phyloP scores from a whole-genome alignment of 202 grass and related monocot genomes.

The Brachypodium distachyon region DNA sequence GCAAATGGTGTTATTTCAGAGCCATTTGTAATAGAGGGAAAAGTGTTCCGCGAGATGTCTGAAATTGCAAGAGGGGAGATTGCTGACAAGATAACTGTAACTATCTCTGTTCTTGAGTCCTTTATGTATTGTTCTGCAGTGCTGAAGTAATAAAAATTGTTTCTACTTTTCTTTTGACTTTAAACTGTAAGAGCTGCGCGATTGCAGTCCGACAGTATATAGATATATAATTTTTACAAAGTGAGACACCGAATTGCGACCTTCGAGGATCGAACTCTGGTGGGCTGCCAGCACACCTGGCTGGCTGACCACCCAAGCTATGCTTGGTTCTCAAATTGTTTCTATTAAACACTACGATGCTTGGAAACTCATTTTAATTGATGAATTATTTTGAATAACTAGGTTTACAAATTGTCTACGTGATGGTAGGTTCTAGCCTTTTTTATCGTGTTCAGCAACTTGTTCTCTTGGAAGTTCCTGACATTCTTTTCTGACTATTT shows the following conservation, averaged over 20 bases:
- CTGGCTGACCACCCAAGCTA: too few species aligned
- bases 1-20: conserved; percentile 30
- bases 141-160: neutral
- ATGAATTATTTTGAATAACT: conserved; percentile 5
- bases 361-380: neutral
- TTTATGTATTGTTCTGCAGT: neutral
- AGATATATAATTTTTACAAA: too few species aligned
- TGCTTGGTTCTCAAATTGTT: too few species aligned
- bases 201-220: too few species aligned
- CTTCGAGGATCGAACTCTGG: too few species aligned
- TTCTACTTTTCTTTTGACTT: too few species aligned
- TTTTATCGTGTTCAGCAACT: neutral
- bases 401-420: neutral
- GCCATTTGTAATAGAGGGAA: conserved; percentile 67
- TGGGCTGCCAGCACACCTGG: too few species aligned
- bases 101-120: neutral
- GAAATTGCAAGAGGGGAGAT: conserved; percentile 58
- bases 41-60: conserved; percentile 68
- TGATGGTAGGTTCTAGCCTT: neutral
- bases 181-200: too few species aligned
- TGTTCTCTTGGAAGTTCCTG: neutral
- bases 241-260: too few species aligned
- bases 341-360: neutral
- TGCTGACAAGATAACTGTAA: conserved; percentile 76
- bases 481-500: neutral